Base-by-base conservation (phyloP, 805 yeast species). In the Starmerella floricola region DNA sequence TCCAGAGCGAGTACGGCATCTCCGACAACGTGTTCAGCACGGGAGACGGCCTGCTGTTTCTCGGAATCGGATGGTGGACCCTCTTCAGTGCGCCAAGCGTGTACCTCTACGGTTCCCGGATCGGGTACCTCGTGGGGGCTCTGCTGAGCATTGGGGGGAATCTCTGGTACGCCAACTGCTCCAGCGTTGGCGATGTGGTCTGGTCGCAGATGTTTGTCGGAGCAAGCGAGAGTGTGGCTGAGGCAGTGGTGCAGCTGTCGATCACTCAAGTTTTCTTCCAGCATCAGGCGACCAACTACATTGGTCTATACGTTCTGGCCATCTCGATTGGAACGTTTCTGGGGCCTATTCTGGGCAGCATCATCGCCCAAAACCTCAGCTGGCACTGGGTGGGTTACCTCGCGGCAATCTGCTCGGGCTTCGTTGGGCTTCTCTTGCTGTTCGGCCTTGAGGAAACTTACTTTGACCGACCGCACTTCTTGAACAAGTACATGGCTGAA, bases 171-270 rank as follows among this genome's bases (percentile, higher is more conserved):
- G 85, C 78, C 2, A 61, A 64, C 34, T 29, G 63, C 78, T 69
- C 62, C 36, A 57, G 54, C 4, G 71, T 79, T 0, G 47, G 68
- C 8, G 88, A 79, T 56, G 72, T 84, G 0, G 71, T 80, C 33
- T 78, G 84, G 84, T 77, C 83, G 1, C 88, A 80, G 59, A 60
- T 80, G 33, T 79, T 81, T 58, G 83, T 79, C 16, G 91, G 91
- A 13, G 76, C 79, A 15, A 69, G 78, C n/a, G 88, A 80, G 58
- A 71, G 82, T n/a, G 79, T 83, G 57, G 81, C 79, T 30, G 94
- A 82, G 58, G 74, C 83, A 3, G 76, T 85, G 57, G 46, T 86
- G 69, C 64, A 70, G 73, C 53, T 78, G 76, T 35, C 68, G 71
- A 52, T 72, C 20, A 65, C 85, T 2, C 94, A 84, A 56, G 71